Evolutionary conservation across 768 basidiomycete species (phyloP), one percentile per base, ranked within the genome.

Genomic region (Tylopilus plumbeoviolaceoides): DNA sequence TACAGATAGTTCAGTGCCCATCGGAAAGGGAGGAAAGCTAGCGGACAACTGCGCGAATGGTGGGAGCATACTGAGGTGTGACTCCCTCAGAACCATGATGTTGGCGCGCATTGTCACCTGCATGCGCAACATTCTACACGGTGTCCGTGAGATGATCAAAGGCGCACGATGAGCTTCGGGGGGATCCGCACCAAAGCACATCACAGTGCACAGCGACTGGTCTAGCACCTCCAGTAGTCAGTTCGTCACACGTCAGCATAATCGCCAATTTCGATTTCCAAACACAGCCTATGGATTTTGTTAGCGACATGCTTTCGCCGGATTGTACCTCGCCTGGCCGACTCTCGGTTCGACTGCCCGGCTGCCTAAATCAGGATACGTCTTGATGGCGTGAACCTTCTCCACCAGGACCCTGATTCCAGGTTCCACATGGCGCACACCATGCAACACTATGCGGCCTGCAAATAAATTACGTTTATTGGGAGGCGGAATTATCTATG

Each of bases 381-480:
- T 41, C 41, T 59, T 56, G 64, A 59, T 58, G 59, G 61, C 28
- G 23, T 53, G 44, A 64, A 58, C 59, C 56, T 48, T 59, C 50
- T 50, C 44, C 36, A 54, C 41, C 40, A 45, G 50, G 57, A 62
- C 64, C 65, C 57, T 67, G 47, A 35, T 48, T 62, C 57, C 60
- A 59, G 57, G 38, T 51, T 48, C 49, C 65, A 53, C 63, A 67
- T 65, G 64, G 57, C 46, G 31, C 5, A 60, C 43, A 47, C 61
- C 58, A 67, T 60, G 65, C 64, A 63, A 20, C 48, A 47, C 40
- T 63, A 53, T 56, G 60, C 58, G 58, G 40, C 49, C 63, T 60
- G 60, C 58, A 57, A 60, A 62, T 54, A 60, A 65, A 60, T 65
- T 65, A 65, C 64, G 64, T 66, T 52, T 65, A 65, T 65, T 66